phyloP scores from a whole-genome alignment of 257 asterid species.

The Anisodus tanguticus region DNA sequence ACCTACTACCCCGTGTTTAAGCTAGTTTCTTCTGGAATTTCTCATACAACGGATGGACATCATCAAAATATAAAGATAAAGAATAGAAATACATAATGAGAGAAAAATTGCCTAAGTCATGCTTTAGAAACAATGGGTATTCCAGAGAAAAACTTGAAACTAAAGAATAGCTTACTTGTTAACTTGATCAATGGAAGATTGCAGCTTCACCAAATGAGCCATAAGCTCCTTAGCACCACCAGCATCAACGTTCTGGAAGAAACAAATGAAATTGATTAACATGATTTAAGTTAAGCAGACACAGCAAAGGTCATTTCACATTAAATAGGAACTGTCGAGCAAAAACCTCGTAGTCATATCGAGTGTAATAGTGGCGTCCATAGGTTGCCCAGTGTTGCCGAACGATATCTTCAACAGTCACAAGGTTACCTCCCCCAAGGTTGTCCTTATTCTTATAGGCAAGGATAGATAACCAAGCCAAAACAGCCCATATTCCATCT shows the following conservation, averaged over 20 bases:
- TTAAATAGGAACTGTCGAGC: conserved; percentile 24
- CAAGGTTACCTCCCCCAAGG: conserved; percentile 72
- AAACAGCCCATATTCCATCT: conserved; percentile 99
- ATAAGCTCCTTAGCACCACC: conserved; percentile 88
- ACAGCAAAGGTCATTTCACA: conserved; percentile 5
- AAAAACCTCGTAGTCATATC: conserved; percentile 93
- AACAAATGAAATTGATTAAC: conserved; percentile 27
- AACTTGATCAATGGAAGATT: conserved; percentile 77
- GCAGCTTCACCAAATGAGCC: conserved; percentile 90
- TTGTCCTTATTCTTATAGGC: conserved; percentile 89
- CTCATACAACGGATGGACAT: not conserved
- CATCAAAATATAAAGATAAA: not conserved
- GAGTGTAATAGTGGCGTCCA: conserved; percentile 96
- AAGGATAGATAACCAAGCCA: conserved; percentile 93
- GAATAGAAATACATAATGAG: not conserved
- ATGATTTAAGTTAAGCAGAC: not conserved
- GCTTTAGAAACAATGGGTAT: conserved; percentile 29
- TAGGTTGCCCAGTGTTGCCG: conserved; percentile 92
- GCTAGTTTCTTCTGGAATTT: conserved; percentile 27
- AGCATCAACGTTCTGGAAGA: conserved; percentile 82
- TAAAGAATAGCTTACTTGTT: conserved; percentile 57
- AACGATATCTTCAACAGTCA: conserved; percentile 91
- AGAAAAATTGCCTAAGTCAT: not conserved
- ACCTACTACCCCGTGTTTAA: conserved; percentile 14
- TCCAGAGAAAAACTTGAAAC: conserved; percentile 12